phyloP scores from a whole-genome alignment of 2,329 filamentous ascomycete species.

The Emmonsia crescens region DNA sequence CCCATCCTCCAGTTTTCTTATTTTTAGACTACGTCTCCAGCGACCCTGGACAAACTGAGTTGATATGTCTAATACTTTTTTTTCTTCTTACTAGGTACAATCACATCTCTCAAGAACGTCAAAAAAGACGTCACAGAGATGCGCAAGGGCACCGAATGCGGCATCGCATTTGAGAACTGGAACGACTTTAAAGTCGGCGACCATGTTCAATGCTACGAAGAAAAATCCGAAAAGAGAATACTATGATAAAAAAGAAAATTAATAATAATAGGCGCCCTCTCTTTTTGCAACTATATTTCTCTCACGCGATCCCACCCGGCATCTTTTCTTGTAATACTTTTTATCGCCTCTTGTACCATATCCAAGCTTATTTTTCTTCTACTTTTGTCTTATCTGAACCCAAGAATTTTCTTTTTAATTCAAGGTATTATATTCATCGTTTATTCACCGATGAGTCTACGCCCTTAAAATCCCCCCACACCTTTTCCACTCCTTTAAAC shows the following conservation, averaged over 20 bases:
- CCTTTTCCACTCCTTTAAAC: neutral
- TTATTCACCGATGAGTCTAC: neutral
- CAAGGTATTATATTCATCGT: neutral
- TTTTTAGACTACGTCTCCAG: neutral
- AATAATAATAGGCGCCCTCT: neutral
- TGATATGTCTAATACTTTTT: conserved; percentile 8
- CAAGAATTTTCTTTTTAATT: neutral
- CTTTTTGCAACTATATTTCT: neutral
- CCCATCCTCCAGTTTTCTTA: conserved; percentile 1
- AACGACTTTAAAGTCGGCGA: conserved; percentile 70
- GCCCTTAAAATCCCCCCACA: neutral
- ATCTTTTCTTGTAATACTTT: conserved; percentile 1
- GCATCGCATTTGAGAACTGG: conserved; percentile 74
- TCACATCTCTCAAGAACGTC: conserved; percentile 75
- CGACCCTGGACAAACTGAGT: neutral
- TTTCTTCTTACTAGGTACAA: conserved; percentile 46
- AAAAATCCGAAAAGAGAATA: conserved; percentile 58
- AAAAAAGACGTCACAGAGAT: conserved; percentile 88
- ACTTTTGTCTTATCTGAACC: neutral
- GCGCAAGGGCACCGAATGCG: conserved; percentile 88
- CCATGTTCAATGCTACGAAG: conserved; percentile 77
- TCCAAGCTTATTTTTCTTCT: neutral
- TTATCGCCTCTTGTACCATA: conserved; percentile 2
- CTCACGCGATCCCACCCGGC: neutral
- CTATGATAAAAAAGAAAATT: conserved; percentile 17